Percentiles rank a stretch among this genome's conserved stretches.
Conservation (phyloP, 202 grass and related monocot genomes). For the Alloteropsis angusta region DNA sequence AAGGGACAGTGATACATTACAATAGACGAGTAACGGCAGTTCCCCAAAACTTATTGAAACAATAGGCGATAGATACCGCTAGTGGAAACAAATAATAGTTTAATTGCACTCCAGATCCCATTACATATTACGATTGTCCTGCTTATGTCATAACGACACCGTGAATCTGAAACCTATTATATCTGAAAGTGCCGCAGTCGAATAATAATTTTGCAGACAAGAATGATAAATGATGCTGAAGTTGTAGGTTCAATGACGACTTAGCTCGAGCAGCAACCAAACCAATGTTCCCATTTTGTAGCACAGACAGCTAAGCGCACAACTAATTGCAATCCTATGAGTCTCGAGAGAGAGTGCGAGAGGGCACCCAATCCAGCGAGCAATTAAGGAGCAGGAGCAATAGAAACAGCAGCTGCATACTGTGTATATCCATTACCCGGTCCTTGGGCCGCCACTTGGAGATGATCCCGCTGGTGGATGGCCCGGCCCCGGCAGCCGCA, state of each 20-base stretch:
- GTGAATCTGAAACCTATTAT: too few species aligned
- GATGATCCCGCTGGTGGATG: slow-evolving; percentile 63
- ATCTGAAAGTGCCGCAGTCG: too few species aligned
- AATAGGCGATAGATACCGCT: background rate
- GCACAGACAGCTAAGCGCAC: background rate
- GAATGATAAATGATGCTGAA: background rate
- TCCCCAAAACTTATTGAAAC: background rate
- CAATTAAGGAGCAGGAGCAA: background rate
- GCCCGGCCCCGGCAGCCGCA: slow-evolving; percentile 29
- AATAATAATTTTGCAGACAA: too few species aligned
- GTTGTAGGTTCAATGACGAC: background rate
- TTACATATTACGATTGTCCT: background rate
- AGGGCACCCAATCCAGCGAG: background rate
- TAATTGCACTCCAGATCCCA: too few species aligned
- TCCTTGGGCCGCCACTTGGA: slow-evolving; percentile 92
- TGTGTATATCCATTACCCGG: slow-evolving; percentile 42
- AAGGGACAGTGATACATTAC: background rate
- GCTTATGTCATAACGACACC: too few species aligned
- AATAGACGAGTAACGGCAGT: background rate
- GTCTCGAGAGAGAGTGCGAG: background rate
- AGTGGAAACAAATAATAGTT: too few species aligned
- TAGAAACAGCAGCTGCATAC: background rate
- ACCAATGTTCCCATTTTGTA: background rate
- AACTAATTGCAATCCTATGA: background rate
- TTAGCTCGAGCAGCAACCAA: background rate